Conservation (phyloP, 2,329 filamentous ascomycete species). For the Colletotrichum limetticola region DNA sequence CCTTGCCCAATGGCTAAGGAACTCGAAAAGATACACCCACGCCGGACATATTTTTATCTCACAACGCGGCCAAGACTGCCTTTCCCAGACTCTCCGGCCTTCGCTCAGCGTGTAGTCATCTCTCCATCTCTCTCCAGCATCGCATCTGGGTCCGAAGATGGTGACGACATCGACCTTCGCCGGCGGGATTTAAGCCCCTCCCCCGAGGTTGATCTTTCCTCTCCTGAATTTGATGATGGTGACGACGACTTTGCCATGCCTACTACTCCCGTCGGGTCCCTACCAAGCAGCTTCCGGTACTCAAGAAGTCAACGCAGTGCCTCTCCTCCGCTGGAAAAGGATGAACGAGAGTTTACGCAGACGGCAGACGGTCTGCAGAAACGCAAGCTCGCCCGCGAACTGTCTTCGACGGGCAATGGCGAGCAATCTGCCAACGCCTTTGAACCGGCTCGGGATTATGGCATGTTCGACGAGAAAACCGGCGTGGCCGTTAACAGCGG, state of each 20-base stretch:
- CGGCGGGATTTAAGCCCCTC: slow-evolving; percentile 84
- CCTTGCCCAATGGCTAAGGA: slow-evolving; percentile 94
- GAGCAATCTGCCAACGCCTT: slow-evolving; percentile 49
- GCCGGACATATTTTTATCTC: slow-evolving; percentile 96
- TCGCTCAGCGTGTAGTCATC: slow-evolving; percentile 67
- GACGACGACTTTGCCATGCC: slow-evolving; percentile 70
- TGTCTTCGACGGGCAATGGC: slow-evolving; percentile 45
- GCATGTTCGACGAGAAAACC: slow-evolving; percentile 63
- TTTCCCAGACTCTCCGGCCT: slow-evolving; percentile 65
- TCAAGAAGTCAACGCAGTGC: slow-evolving; percentile 68
- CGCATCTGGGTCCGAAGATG: slow-evolving; percentile 62
- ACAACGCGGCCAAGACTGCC: slow-evolving; percentile 88
- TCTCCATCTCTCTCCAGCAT: slow-evolving; percentile 85
- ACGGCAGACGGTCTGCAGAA: slow-evolving; percentile 87
- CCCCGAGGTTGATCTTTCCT: slow-evolving; percentile 91
- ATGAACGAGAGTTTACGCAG: slow-evolving; percentile 96
- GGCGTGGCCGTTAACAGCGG: slow-evolving; percentile 37
- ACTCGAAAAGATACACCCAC: slow-evolving; percentile 89
- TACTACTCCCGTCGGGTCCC: slow-evolving; percentile 71
- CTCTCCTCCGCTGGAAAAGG: slow-evolving; percentile 89
- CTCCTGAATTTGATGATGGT: slow-evolving; percentile 83
- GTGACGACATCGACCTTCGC: slow-evolving; percentile 77
- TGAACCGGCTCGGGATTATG: slow-evolving; percentile 59
- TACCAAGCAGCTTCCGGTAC: slow-evolving; percentile 60
- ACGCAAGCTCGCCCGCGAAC: slow-evolving; percentile 65